Percentiles rank a stretch among this genome's conserved stretches.
Evolutionary conservation across 805 yeast species (phyloP).

Genomic region (Wickerhamiella alocasiicola): DNA sequence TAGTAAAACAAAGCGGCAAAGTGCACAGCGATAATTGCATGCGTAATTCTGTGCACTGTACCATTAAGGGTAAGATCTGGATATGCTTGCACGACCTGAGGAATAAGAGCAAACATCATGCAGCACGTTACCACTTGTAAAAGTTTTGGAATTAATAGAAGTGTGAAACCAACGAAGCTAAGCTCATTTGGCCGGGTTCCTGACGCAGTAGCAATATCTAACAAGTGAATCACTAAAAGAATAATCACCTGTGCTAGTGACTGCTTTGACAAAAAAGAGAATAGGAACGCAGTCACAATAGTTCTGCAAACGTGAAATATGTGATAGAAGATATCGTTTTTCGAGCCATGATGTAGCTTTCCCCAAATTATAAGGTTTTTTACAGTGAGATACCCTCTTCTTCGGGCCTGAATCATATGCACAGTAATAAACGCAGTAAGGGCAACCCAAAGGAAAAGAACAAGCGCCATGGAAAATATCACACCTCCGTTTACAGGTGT

Average conservation of each 20-base stretch:
- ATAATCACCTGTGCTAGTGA: slow-evolving; percentile 5
- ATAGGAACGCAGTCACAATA: neutral
- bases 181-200: slow-evolving; percentile 4
- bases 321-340: slow-evolving; percentile 1
- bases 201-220: neutral
- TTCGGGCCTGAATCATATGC: neutral
- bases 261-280: neutral
- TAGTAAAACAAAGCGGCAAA: neutral
- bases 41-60: neutral
- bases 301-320: neutral
- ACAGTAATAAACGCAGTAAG: neutral
- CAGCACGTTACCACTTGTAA: slow-evolving; percentile 2
- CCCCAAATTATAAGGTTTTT: slow-evolving; percentile 6
- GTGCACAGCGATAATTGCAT: neutral
- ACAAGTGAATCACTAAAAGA: neutral
- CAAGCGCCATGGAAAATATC: slow-evolving; percentile 5
- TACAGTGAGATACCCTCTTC: neutral
- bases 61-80: neutral
- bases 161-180: slow-evolving; percentile 1
- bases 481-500: neutral
- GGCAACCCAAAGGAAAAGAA: neutral
- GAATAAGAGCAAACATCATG: neutral
- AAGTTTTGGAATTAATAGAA: neutral
- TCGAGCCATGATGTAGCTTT: neutral
- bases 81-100: neutral